Base-by-base conservation (phyloP, 495 filamentous ascomycete species). In the Lichina pygmaea region DNA sequence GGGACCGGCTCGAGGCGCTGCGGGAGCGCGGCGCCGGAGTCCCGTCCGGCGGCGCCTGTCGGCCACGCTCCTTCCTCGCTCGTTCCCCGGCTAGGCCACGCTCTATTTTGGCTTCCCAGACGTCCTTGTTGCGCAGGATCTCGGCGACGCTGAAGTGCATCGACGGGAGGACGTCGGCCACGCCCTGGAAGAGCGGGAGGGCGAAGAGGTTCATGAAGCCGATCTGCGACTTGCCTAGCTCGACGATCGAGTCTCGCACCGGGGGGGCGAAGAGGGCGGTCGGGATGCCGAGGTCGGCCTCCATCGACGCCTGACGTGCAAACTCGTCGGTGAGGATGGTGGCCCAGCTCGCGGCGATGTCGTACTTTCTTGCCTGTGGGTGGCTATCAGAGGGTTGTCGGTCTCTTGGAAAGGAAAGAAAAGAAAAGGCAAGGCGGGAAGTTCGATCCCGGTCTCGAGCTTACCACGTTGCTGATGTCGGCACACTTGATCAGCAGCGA, bases 201-300 rank as follows among this genome's bases (percentile, higher is more conserved):
- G 86, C 89, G 55, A 95, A 95, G 48, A 93, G 69, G 46, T 78
- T 89, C 80, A 97, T 93, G 62, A 97, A 97, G 32, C 78, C 75
- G 51, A 92, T 78, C 60, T 97, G 91, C 10, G 82, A 77, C 33
- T 77, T 76, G 44, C 75, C 78, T n/a, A 94, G 68, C 39, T 86
- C 84, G 56, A 74, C 67, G 8, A 84, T 52, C 44, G 83, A 77
- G 45, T 86, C 84, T 43, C 81, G 70, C 50, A 83, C 78, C 7
- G 89, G 86, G 9, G 78, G 76, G 44, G 73, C 78, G 52, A 91
- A 80, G 2, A 95, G 66, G 17, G 86, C 81, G 2, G 86, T 82
- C 42, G 77, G 71, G 54, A 95, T 91, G 7, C 75, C 71, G 11
- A 94, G 70, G 55, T 91, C 82, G 43, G 61, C 67, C 60, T 97